A percentile compares a stretch with the other conserved stretches of the same genome.
Conservation (phyloP, 768 basidiomycete species). For the Pholiota microspora region DNA sequence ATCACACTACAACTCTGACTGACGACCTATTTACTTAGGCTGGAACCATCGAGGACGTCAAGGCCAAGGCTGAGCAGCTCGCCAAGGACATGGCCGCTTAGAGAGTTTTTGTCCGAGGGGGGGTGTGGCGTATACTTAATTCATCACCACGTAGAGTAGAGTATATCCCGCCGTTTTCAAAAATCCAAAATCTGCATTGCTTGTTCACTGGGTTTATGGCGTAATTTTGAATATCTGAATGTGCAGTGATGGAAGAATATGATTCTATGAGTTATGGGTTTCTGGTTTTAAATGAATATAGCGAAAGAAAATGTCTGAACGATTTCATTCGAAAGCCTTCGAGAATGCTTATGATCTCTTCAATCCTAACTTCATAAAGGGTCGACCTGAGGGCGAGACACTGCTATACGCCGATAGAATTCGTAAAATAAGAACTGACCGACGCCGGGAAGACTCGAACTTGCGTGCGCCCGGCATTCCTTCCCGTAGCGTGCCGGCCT, state of each 20-base stretch:
- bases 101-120: conserved; percentile 14
- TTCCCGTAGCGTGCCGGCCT: background rate
- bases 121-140: conserved; percentile 19
- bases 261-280: no score
- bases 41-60: conserved; percentile 96
- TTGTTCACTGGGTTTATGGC: conserved; percentile 3
- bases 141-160: conserved; percentile 10
- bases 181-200: conserved; percentile 21
- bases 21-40: conserved; percentile 33
- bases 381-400: no score
- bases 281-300: no score
- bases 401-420: no score
- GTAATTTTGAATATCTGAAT: background rate
- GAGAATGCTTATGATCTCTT: no score
- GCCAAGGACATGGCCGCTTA: conserved; percentile 87
- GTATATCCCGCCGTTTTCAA: conserved; percentile 14
- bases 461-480: conserved; percentile 48
- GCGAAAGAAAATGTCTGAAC: no score
- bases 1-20: background rate
- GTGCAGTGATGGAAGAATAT: no score
- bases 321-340: no score
- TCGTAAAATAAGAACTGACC: conserved; percentile 12
- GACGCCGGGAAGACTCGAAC: conserved; percentile 70
- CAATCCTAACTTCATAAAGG: no score
- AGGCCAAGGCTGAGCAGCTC: conserved; percentile 95